Conservation (phyloP, 2,329 filamentous ascomycete genomes). For the Knufia petricola region DNA sequence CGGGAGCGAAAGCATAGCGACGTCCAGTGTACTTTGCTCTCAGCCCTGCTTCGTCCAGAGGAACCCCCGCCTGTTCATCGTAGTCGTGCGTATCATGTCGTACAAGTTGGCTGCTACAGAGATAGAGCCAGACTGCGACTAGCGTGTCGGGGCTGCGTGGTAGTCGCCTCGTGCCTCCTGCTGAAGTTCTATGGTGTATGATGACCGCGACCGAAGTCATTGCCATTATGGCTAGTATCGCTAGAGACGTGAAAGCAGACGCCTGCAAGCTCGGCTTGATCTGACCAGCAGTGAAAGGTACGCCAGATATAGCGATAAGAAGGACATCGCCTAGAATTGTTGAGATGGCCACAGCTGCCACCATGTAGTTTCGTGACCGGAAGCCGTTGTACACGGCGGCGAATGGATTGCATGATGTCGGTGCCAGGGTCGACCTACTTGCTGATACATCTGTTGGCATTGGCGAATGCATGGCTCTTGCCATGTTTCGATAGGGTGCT, state of each 20-base stretch:
- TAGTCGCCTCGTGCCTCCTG: constrained; percentile 11
- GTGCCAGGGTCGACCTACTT: background rate
- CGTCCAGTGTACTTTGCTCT: background rate
- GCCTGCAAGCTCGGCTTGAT: constrained; percentile 9
- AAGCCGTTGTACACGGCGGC: constrained; percentile 11
- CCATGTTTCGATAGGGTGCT: constrained; percentile 12
- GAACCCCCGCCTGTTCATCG: background rate
- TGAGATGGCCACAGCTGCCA: constrained; percentile 11
- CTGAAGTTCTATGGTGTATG: constrained; percentile 4
- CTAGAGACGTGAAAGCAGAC: constrained; percentile 12
- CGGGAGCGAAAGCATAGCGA: constrained; percentile 3
- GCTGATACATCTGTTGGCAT: constrained; percentile 2
- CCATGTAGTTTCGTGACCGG: constrained; percentile 1
- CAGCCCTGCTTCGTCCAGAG: constrained; percentile 2
- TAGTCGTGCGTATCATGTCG: background rate
- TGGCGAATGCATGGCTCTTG: background rate
- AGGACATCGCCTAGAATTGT: constrained; percentile 15
- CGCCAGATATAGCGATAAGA: constrained; percentile 14
- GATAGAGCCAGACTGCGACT: constrained; percentile 12
- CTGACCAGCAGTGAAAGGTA: constrained; percentile 13
- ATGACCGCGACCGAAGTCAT: constrained; percentile 11
- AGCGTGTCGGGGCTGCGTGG: constrained; percentile 13
- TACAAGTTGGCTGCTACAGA: constrained; percentile 7
- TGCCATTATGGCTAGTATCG: constrained; percentile 12
- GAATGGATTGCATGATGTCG: constrained; percentile 8